Base-by-base conservation (phyloP, 768 basidiomycete species). In the Kwoniella shandongensis region DNA sequence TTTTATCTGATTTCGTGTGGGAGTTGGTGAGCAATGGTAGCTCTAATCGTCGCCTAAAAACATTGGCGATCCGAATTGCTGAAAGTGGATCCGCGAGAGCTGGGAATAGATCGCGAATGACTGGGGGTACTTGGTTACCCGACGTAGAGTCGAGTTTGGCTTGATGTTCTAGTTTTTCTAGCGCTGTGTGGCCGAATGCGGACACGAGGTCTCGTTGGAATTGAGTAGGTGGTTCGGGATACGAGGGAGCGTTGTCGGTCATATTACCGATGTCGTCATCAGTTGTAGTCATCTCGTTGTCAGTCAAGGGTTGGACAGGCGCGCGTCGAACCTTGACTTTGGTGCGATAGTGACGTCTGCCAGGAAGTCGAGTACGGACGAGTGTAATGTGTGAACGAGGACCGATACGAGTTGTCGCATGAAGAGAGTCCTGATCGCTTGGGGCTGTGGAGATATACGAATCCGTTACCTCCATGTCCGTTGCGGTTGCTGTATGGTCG, bases 51-150 rank as follows among this genome's bases (percentile, higher is more conserved):
- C 48, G 32, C 27, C 70, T 51, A 40, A 72, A 18, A 27, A 51
- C 46, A 44, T 72, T 72, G 41, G 61, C 61, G 32, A 67, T 39
- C 38, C 32, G 26, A 7, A 67, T 23, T 17, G 63, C 63, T 4
- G 49, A 44, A 27, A 40, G 27, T 8, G 46, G 44, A 42, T 65
- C 63, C 7, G 51, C 42, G 18, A 69, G 30, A 12, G 54, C 45
- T 3, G 56, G 59, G 36, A 72, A 54, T 11, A 72, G 44, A 35
- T 66, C 62, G 12, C 67, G 61, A 22, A 69, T 8, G 20, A 51
- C 39, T 17, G 48, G 26, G 7, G 70, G 70, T 2, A 69, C 46
- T 2, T 35, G 57, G 25, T 60, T 39, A 20, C 69, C 69, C 23
- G 44, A 44, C 17, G 62, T 66, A 10, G 44, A 54, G 42, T 62